Conservation (phyloP, 331 rosid genomes). For the Malus hybrid region DNA sequence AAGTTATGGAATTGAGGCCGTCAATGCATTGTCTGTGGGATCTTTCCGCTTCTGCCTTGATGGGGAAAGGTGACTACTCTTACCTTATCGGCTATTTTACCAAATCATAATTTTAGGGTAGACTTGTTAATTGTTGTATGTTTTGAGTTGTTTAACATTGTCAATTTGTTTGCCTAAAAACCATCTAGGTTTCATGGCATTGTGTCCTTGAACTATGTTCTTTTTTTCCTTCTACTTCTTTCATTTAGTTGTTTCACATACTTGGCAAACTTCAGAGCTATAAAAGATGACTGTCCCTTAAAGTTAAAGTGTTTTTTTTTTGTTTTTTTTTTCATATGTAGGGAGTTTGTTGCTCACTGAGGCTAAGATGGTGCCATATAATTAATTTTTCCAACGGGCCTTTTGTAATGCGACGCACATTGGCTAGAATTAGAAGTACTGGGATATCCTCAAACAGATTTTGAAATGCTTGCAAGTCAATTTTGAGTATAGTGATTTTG, state of each 20-base stretch:
- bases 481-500: neutral
- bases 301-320: neutral
- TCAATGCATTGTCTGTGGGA: slow-evolving; percentile 56
- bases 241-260: neutral
- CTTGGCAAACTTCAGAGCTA: neutral
- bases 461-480: neutral
- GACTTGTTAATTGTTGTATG: neutral
- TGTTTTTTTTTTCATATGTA: neutral
- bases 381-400: neutral
- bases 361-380: neutral
- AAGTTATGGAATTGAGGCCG: slow-evolving; percentile 44
- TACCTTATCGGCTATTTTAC: slow-evolving; percentile 7
- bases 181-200: neutral
- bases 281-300: neutral
- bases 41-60: slow-evolving; percentile 65
- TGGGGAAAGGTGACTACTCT: slow-evolving; percentile 53
- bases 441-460: neutral
- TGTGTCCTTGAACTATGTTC: neutral
- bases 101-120: neutral
- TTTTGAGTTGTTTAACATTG: neutral
- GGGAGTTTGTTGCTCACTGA: neutral
- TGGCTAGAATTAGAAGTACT: neutral
- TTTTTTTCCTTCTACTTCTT: neutral
- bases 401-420: neutral
- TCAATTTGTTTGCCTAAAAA: neutral